Conservation (phyloP, 2,329 filamentous ascomycete genomes). For the Pochonia chlamydosporia region DNA sequence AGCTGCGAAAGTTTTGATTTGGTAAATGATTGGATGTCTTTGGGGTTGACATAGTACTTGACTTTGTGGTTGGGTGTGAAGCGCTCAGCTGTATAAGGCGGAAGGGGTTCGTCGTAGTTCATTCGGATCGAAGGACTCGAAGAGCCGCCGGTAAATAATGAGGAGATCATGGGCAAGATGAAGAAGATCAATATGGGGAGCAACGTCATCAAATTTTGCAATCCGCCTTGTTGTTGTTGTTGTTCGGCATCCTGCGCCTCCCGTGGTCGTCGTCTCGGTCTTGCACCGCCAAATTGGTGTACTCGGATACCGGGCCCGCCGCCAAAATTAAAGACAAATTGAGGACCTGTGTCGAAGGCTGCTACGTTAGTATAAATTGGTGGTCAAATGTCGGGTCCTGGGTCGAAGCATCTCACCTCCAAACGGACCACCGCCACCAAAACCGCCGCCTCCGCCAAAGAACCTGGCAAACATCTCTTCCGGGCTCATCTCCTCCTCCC, state of each 20-base stretch:
- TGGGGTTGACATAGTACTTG: constrained; percentile 80
- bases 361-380: constrained; percentile 15
- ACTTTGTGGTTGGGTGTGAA: constrained; percentile 65
- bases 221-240: constrained; percentile 44
- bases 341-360: constrained; percentile 71
- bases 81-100: constrained; percentile 70
- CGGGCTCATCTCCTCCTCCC: constrained; percentile 87
- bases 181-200: constrained; percentile 88
- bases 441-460: constrained; percentile 66
- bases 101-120: constrained; percentile 65
- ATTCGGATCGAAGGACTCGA: constrained; percentile 52
- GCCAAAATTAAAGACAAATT: constrained; percentile 93
- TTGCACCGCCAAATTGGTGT: constrained; percentile 85
- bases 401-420: constrained; percentile 27
- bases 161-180: constrained; percentile 75
- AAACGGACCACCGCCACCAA: constrained; percentile 48
- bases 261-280: constrained; percentile 70
- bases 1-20: constrained; percentile 65
- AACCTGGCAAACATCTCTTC: constrained; percentile 97
- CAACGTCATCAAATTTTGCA: constrained; percentile 64
- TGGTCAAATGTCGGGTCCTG: not conserved
- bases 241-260: constrained; percentile 49
- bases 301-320: constrained; percentile 88
- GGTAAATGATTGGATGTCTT: constrained; percentile 66
- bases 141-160: constrained; percentile 58